A percentile compares a stretch with the other conserved stretches of the same genome.
These are phyloP conservation scores for Scheffersomyces lignicola DNA, from an alignment of 1,139 yeast species.

Conservation along the genomic window DNA sequence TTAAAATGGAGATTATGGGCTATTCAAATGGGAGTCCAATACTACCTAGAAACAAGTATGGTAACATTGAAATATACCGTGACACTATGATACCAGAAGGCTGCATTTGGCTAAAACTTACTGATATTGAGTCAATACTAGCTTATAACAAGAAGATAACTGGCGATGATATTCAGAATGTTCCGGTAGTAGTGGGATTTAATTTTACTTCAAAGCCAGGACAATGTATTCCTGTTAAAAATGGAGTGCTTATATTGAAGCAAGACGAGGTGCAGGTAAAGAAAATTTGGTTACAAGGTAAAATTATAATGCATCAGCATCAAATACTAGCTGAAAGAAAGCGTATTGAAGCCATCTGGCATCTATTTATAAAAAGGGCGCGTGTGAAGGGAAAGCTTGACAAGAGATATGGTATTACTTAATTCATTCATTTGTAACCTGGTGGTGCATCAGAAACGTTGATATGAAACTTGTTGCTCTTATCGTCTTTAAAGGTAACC, in stretches of 20 bases:
- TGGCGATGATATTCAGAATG: constrained; percentile 19
- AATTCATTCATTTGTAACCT: constrained; percentile 31
- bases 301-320: constrained; percentile 15
- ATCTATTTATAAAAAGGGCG: constrained; percentile 18
- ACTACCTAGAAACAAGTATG: constrained; percentile 33
- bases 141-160: constrained; percentile 11
- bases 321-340: constrained; percentile 8
- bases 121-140: constrained; percentile 25
- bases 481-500: constrained; percentile 14
- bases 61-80: constrained; percentile 35
- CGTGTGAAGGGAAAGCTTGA: constrained; percentile 24
- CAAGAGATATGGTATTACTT: constrained; percentile 8
- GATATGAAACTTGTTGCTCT: constrained; percentile 15
- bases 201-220: constrained; percentile 25
- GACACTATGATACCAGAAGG: constrained; percentile 34
- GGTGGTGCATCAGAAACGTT: constrained; percentile 37
- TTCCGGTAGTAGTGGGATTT: constrained; percentile 39
- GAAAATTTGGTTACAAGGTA: constrained; percentile 29
- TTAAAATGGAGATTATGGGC: constrained; percentile 14
- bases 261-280: constrained; percentile 20
- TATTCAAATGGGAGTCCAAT: constrained; percentile 10
- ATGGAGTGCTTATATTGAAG: constrained; percentile 30
- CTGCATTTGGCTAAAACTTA: constrained; percentile 30
- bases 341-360: constrained; percentile 21
- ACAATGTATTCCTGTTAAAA: constrained; percentile 29